These are phyloP conservation scores for Ciborinia camelliae DNA, from an alignment of 2,329 filamentous ascomycete genomes.

Conservation along the genomic window DNA sequence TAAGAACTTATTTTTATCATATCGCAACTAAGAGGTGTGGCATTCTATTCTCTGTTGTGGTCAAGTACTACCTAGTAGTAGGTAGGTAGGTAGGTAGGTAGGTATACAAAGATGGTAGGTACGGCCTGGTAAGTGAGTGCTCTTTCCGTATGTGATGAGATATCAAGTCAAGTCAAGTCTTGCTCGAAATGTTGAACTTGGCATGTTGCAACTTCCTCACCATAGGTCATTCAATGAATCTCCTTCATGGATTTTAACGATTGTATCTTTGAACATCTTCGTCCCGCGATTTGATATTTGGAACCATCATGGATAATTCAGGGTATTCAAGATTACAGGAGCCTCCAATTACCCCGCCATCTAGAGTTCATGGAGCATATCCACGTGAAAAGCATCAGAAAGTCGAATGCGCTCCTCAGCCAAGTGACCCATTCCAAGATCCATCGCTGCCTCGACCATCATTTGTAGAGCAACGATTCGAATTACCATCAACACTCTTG, in stretches of 20 bases:
- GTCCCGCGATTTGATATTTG: not conserved
- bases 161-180: too few species aligned
- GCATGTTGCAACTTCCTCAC: not conserved
- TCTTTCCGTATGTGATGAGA: not conserved
- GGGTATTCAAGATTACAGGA: constrained; percentile 13
- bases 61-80: too few species aligned
- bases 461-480: constrained; percentile 3
- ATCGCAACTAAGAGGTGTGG: too few species aligned
- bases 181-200: too few species aligned
- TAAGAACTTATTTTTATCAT: too few species aligned
- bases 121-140: not conserved
- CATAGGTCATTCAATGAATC: too few species aligned
- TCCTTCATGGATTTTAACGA: not conserved
- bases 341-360: constrained; percentile 12
- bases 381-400: constrained; percentile 20
- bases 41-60: too few species aligned
- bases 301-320: constrained; percentile 14
- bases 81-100: too few species aligned
- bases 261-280: not conserved
- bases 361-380: constrained; percentile 18
- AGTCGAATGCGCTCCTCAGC: constrained; percentile 12
- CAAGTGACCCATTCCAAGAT: constrained; percentile 3
- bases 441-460: not conserved
- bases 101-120: not conserved
- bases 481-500: not conserved